phyloP scores from a whole-genome alignment of 257 asterid genomes.

The Linderniella brevidens region DNA sequence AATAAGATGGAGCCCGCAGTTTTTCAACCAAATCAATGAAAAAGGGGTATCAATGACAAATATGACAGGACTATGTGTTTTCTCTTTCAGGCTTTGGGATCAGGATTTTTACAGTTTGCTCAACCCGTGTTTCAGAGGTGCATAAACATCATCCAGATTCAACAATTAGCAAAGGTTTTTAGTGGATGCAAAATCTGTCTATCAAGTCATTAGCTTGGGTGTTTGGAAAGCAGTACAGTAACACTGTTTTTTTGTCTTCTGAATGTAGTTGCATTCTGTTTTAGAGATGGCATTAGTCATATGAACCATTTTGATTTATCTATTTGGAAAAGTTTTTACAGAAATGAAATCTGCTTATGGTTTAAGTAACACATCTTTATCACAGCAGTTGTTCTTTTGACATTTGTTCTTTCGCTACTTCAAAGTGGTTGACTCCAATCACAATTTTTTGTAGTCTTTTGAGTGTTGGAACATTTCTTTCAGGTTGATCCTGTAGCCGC shows the following conservation, averaged over 20 bases:
- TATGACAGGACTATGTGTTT: conserved; percentile 6
- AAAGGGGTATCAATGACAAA: no score
- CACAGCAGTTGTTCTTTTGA: no score
- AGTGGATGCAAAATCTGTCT: conserved; percentile 9
- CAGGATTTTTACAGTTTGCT: conserved; percentile 63
- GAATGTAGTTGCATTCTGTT: neutral
- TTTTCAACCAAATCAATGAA: no score
- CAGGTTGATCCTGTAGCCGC: conserved; percentile 81
- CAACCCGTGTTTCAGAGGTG: conserved; percentile 92
- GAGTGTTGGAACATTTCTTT: conserved; percentile 14
- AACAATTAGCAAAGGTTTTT: conserved; percentile 82
- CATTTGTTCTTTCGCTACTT: no score
- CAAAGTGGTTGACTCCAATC: neutral
- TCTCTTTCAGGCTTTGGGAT: conserved; percentile 75
- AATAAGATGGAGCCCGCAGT: no score
- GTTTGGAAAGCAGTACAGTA: neutral
- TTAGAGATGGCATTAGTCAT: neutral
- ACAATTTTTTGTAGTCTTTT: neutral
- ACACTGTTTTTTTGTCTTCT: neutral
- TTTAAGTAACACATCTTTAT: no score
- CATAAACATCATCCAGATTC: conserved; percentile 79
- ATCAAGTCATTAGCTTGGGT: conserved; percentile 7
- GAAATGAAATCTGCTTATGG: no score
- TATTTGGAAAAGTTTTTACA: no score
- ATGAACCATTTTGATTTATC: no score